A percentile compares a stretch with the other conserved stretches of the same genome.
phyloP scores from a whole-genome alignment of 352 stramenopile species.

The Pythium biforme region DNA sequence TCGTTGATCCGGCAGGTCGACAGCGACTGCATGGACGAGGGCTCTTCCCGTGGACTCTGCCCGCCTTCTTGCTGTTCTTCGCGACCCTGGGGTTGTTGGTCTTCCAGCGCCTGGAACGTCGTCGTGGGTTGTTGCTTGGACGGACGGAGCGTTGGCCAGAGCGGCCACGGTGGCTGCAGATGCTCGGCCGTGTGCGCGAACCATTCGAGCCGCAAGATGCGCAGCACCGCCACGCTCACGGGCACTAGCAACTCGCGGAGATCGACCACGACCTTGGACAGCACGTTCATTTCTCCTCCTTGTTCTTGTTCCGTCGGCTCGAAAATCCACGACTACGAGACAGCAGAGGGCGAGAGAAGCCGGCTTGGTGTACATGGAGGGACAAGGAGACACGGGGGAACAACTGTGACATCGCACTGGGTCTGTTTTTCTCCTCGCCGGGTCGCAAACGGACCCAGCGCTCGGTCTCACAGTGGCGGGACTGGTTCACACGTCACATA shows the following conservation, averaged over 20 bases:
- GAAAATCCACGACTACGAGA: not conserved
- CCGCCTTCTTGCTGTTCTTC: constrained; percentile 7
- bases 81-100: not conserved
- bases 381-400: too few species aligned
- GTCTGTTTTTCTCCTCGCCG: not conserved
- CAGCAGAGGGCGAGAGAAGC: too few species aligned
- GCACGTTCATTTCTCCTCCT: constrained; percentile 25
- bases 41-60: constrained; percentile 10
- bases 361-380: too few species aligned
- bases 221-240: constrained; percentile 21
- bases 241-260: constrained; percentile 22
- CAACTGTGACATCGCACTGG: too few species aligned
- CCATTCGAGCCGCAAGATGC: constrained; percentile 26
- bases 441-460: not conserved
- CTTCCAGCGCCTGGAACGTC: constrained; percentile 2
- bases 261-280: constrained; percentile 31
- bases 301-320: not conserved
- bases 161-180: constrained; percentile 19
- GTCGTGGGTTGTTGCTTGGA: not conserved
- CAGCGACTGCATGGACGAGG: not conserved
- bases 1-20: constrained; percentile 11
- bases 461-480: too few species aligned
- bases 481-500: constrained; percentile 6
- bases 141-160: not conserved
- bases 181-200: constrained; percentile 12